phyloP scores from a whole-genome alignment of 2,329 filamentous ascomycete genomes.

The Trichoderma sp. region DNA sequence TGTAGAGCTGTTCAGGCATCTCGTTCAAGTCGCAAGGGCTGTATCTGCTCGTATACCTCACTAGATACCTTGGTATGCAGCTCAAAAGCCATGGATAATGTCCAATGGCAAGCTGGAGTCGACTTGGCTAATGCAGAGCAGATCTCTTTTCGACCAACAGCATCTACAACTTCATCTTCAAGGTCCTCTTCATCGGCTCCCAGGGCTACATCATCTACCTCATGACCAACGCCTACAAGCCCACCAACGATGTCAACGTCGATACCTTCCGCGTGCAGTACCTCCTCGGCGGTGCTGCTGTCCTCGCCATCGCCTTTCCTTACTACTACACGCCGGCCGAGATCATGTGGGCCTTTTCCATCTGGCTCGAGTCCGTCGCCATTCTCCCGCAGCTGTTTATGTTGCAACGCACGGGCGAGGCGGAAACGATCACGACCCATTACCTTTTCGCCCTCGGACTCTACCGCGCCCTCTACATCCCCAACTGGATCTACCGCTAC shows the following conservation, averaged over 20 bases:
- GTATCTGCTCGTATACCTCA: conserved; percentile 90
- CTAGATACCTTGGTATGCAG: conserved; percentile 77
- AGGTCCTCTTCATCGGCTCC: conserved; percentile 87
- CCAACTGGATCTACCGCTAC: conserved; percentile 96
- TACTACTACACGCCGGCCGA: conserved; percentile 79
- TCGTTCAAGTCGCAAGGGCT: conserved; percentile 98
- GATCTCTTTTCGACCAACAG: conserved; percentile 84
- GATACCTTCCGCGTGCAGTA: conserved; percentile 98
- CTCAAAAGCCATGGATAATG: neutral
- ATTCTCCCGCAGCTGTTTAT: conserved; percentile 98
- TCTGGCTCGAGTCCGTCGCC: conserved; percentile 96
- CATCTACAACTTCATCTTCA: conserved; percentile 92
- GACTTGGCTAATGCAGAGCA: conserved; percentile 32
- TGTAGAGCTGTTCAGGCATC: conserved; percentile 92
- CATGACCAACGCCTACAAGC: conserved; percentile 97
- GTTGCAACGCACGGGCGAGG: conserved; percentile 95
- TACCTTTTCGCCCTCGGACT: conserved; percentile 91
- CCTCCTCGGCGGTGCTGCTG: conserved; percentile 74
- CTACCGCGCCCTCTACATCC: conserved; percentile 94
- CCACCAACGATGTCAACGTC: conserved; percentile 92
- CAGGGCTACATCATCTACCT: conserved; percentile 95
- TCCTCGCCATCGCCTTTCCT: conserved; percentile 78
- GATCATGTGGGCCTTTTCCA: conserved; percentile 95
- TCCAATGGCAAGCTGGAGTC: neutral
- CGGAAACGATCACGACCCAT: conserved; percentile 98